Conservation (phyloP, 2,329 filamentous ascomycete species). For the Teratosphaeria pseudoeucalypti region DNA sequence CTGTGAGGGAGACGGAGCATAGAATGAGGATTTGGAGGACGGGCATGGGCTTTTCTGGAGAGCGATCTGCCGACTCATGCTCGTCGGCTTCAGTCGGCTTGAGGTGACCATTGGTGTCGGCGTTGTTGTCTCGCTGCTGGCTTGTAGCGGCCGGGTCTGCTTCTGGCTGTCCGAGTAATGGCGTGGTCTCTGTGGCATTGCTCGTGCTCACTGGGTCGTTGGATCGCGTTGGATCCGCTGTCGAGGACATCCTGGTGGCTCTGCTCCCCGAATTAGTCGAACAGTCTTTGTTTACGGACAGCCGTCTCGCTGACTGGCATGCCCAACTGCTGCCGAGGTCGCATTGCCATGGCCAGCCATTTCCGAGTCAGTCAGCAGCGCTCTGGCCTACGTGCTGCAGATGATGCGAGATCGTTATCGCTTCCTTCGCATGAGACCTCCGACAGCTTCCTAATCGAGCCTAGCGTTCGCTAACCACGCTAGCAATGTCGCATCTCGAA, state of each 20-base stretch:
- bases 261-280: not conserved
- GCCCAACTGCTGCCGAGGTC: not conserved
- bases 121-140: not conserved
- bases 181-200: not conserved
- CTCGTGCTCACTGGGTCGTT: not conserved
- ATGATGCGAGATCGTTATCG: not conserved
- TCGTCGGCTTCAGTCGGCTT: not conserved
- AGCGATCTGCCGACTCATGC: not conserved
- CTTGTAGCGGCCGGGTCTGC: not conserved
- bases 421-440: not conserved
- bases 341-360: not conserved
- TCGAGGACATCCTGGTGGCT: not conserved
- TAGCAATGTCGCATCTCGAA: not conserved
- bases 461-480: not conserved
- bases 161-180: not conserved
- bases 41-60: slow-evolving; percentile 42
- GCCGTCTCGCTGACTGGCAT: not conserved
- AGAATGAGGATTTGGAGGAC: slow-evolving; percentile 58
- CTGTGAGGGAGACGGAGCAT: slow-evolving; percentile 61
- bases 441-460: not conserved
- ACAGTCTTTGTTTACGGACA: not conserved
- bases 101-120: not conserved
- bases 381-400: not conserved
- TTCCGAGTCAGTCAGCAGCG: not conserved
- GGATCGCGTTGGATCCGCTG: not conserved